Evolutionary conservation across 2,329 filamentous ascomycete species (phyloP).

Genomic region (Thielaviopsis musarum): DNA sequence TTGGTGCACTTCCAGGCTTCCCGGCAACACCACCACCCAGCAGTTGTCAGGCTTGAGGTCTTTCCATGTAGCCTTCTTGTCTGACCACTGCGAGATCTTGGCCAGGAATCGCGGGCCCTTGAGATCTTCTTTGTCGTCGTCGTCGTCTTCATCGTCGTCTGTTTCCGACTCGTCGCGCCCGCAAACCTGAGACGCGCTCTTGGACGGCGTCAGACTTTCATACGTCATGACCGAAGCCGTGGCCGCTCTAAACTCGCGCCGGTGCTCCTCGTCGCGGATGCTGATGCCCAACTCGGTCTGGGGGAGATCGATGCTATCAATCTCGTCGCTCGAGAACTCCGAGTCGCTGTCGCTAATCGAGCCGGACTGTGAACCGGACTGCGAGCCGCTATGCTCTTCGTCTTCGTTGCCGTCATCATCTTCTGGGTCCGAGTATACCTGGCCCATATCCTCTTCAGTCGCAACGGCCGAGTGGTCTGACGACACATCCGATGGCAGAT

Average conservation of each 20-base stretch:
- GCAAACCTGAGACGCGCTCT: slow-evolving; percentile 61
- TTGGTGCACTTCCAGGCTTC: slow-evolving; percentile 39
- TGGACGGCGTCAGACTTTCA: slow-evolving; percentile 57
- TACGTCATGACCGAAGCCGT: slow-evolving; percentile 29
- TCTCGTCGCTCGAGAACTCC: slow-evolving; percentile 34
- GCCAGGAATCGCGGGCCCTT: slow-evolving; percentile 32
- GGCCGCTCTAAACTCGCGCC: slow-evolving; percentile 12
- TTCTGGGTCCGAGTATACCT: slow-evolving; percentile 34
- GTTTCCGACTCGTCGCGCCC: slow-evolving; percentile 18
- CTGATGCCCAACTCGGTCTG: slow-evolving; percentile 42
- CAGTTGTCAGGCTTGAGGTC: slow-evolving; percentile 35
- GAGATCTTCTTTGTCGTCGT: slow-evolving; percentile 20
- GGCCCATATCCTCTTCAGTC: slow-evolving; percentile 34
- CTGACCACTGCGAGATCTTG: slow-evolving; percentile 45
- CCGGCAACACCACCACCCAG: slow-evolving; percentile 38
- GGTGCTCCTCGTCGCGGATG: slow-evolving; percentile 26
- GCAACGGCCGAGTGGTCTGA: slow-evolving; percentile 40
- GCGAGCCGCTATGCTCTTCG: slow-evolving; percentile 3
- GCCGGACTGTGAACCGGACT: background rate
- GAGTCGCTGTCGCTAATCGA: slow-evolving; percentile 2
- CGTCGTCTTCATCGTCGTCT: background rate
- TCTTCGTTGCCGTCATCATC: slow-evolving; percentile 21
- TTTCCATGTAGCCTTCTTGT: slow-evolving; percentile 42
- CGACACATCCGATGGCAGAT: slow-evolving; percentile 62
- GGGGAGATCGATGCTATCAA: slow-evolving; percentile 43